These are phyloP conservation scores for Metarhizium guizhouense DNA, from an alignment of 2,329 filamentous ascomycete species.

Conservation along the genomic window DNA sequence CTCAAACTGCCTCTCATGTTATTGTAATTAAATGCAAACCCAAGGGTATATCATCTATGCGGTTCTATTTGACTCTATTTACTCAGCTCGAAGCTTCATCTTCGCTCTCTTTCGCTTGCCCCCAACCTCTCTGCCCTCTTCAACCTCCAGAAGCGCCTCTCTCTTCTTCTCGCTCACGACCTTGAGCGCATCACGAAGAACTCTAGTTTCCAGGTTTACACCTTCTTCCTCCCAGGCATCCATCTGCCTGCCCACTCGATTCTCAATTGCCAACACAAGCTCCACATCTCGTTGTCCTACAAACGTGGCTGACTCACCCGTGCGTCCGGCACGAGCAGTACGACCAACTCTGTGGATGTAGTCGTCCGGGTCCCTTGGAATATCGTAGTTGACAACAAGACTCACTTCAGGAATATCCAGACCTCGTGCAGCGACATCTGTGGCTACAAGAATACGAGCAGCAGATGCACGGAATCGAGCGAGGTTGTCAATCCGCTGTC, in stretches of 20 bases:
- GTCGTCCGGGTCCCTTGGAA: slow-evolving; percentile 92
- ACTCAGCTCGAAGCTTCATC: slow-evolving; percentile 40
- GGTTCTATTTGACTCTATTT: background rate
- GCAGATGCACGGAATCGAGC: slow-evolving; percentile 85
- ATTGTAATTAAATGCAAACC: too few species aligned
- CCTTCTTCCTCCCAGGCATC: slow-evolving; percentile 79
- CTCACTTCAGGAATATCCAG: slow-evolving; percentile 90
- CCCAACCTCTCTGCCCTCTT: slow-evolving; percentile 82
- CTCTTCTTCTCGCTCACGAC: slow-evolving; percentile 91
- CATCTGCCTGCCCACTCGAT: slow-evolving; percentile 71
- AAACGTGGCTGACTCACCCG: slow-evolving; percentile 75
- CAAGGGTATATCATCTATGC: background rate
- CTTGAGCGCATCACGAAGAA: slow-evolving; percentile 79
- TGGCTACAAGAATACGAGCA: slow-evolving; percentile 84
- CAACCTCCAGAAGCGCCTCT: slow-evolving; percentile 82
- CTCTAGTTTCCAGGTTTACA: slow-evolving; percentile 86
- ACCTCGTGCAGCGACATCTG: slow-evolving; percentile 88
- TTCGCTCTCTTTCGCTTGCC: slow-evolving; percentile 66
- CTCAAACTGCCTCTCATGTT: too few species aligned
- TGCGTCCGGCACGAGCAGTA: slow-evolving; percentile 83
- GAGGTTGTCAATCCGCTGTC: slow-evolving; percentile 77
- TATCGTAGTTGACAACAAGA: slow-evolving; percentile 89
- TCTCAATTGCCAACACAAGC: slow-evolving; percentile 83
- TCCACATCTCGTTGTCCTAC: slow-evolving; percentile 91
- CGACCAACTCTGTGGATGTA: slow-evolving; percentile 96